A percentile compares a stretch with the other conserved stretches of the same genome.
phyloP scores from a whole-genome alignment of 73 alveolate genomes.

The Paramecium biaurelia region DNA sequence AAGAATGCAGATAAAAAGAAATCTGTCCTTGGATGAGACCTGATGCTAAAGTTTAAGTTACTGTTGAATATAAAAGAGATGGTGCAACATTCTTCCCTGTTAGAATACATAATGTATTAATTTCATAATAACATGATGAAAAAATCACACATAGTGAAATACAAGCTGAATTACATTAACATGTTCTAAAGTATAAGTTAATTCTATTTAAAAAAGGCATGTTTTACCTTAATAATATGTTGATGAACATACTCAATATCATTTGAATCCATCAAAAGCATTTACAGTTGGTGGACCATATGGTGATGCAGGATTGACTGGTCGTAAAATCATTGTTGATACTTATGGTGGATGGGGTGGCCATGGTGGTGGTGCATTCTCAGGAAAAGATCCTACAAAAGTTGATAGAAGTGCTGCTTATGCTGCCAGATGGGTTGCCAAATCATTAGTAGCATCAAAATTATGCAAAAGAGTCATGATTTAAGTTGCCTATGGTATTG shows the following conservation, averaged over 20 bases:
- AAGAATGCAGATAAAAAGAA: constrained; percentile 92
- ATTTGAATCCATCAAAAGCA: constrained; percentile 94
- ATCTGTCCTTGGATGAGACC: constrained; percentile 94
- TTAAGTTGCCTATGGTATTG: constrained; percentile 90
- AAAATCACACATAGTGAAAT: constrained; percentile 81
- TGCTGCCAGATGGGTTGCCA: constrained; percentile 97
- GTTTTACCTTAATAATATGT: constrained; percentile 88
- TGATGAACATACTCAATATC: constrained; percentile 83
- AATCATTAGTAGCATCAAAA: constrained; percentile 82
- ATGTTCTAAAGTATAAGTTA: constrained; percentile 73
- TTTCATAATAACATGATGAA: constrained; percentile 96
- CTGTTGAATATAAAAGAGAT: constrained; percentile 90
- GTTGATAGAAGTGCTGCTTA: constrained; percentile 99
- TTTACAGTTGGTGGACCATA: constrained; percentile 98
- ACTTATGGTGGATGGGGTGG: constrained; percentile 99
- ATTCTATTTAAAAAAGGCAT: background rate
- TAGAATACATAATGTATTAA: constrained; percentile 91
- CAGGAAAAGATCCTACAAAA: constrained; percentile 98
- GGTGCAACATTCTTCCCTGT: constrained; percentile 86
- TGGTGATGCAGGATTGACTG: constrained; percentile 99
- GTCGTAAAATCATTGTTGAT: constrained; percentile 96
- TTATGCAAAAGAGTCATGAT: constrained; percentile 87
- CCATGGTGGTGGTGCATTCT: constrained; percentile 97
- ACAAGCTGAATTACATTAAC: constrained; percentile 73
- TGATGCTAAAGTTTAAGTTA: too few species aligned